These are phyloP conservation scores for Rhodotorula kratochvilovae DNA, from an alignment of 768 basidiomycete species.

Conservation along the genomic window DNA sequence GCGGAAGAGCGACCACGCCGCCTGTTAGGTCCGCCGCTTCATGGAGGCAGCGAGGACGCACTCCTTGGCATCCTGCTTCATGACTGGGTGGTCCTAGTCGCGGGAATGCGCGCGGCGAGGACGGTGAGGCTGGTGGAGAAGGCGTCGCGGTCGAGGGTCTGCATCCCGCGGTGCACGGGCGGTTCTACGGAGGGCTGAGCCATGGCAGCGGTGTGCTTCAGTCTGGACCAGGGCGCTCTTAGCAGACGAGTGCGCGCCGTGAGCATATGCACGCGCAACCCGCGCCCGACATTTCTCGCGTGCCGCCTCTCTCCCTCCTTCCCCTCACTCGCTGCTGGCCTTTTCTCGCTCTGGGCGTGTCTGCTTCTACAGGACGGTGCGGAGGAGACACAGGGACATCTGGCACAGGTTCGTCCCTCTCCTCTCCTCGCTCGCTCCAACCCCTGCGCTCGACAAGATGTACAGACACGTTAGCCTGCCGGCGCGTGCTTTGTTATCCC, in stretches of 20 bases:
- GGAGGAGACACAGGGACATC: not conserved
- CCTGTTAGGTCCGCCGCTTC: not conserved
- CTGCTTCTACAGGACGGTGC: not conserved
- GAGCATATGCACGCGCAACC: conserved; percentile 3
- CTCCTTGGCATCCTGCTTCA: conserved; percentile 33
- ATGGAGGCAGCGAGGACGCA: not conserved
- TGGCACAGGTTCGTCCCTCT: not conserved
- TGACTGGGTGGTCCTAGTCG: conserved; percentile 18
- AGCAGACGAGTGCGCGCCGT: not conserved
- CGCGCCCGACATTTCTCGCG: no score
- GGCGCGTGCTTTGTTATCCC: conserved; percentile 33
- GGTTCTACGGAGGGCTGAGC: conserved; percentile 14
- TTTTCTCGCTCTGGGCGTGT: not conserved
- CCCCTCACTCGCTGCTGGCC: conserved; percentile 7
- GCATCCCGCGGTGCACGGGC: conserved; percentile 35
- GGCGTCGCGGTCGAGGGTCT: conserved; percentile 27
- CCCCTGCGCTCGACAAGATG: conserved; percentile 24
- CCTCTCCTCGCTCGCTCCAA: not conserved
- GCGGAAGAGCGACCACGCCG: not conserved
- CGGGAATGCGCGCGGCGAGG: conserved; percentile 37
- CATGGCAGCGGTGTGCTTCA: not conserved
- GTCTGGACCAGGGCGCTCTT: not conserved
- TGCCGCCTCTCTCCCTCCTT: not conserved
- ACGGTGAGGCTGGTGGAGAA: conserved; percentile 23
- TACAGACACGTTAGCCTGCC: conserved; percentile 21